phyloP scores from a whole-genome alignment of 164 flowering plant genomes.

The Echeveria elegans region DNA sequence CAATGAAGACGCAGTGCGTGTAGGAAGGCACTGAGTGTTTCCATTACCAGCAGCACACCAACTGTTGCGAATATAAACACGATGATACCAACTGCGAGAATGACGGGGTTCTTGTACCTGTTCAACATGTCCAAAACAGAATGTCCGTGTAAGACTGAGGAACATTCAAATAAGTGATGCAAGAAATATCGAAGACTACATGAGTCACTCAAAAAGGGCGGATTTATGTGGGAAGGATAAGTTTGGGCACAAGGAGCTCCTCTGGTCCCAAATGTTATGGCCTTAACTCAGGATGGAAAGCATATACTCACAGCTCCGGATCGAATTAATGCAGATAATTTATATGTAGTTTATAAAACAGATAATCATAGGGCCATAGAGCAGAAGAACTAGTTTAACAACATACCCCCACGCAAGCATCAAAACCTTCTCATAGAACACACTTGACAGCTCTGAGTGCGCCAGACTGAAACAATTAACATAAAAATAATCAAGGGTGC shows the following conservation, averaged over 20 bases:
- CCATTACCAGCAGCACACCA: conserved; percentile 94
- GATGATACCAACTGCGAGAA: conserved; percentile 64
- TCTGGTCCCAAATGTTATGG: too few relatives aligned
- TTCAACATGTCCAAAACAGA: not conserved
- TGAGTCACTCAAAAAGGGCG: too few relatives aligned
- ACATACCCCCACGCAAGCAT: conserved; percentile 92
- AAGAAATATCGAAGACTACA: too few relatives aligned
- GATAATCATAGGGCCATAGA: not conserved
- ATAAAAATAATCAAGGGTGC: conserved; percentile 8
- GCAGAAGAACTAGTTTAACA: not conserved
- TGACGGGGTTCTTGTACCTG: conserved; percentile 82
- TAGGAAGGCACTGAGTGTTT: conserved; percentile 92
- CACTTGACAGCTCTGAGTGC: conserved; percentile 85
- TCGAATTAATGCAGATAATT: not conserved
- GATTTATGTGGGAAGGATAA: too few relatives aligned
- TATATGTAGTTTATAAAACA: too few relatives aligned
- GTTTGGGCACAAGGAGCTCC: too few relatives aligned
- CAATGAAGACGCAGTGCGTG: conserved; percentile 97
- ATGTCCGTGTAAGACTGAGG: too few relatives aligned
- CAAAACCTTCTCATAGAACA: conserved; percentile 91
- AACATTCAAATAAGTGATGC: too few relatives aligned
- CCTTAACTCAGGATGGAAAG: too few relatives aligned
- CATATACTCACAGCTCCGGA: not conserved
- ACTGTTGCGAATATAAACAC: conserved; percentile 83
- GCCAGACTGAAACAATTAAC: conserved; percentile 56